phyloP scores from a whole-genome alignment of 2,329 filamentous ascomycete genomes.

The Aspergillus fructus region DNA sequence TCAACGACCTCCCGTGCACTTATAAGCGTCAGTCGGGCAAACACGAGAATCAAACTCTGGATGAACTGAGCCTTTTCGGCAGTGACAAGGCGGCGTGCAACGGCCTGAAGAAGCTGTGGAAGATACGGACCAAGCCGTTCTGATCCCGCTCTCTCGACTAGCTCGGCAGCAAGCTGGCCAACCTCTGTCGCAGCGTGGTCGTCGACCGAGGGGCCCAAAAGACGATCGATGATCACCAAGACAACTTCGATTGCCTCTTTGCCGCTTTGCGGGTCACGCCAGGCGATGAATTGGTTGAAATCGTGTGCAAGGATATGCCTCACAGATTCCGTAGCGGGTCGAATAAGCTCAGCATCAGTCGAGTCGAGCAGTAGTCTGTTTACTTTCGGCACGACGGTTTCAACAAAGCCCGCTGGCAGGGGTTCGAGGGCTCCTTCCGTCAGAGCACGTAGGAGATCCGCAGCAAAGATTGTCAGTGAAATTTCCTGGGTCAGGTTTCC shows the following conservation, averaged over 20 bases:
- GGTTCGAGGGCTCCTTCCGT: conserved; percentile 81
- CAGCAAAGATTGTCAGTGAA: conserved; percentile 79
- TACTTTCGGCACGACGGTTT: conserved; percentile 81
- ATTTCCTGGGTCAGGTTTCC: conserved; percentile 77
- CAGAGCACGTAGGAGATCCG: conserved; percentile 77
- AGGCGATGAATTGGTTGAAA: conserved; percentile 82
- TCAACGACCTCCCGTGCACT: conserved; percentile 87
- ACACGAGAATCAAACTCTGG: conserved; percentile 92
- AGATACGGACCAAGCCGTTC: conserved; percentile 89
- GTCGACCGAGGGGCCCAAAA: conserved; percentile 79
- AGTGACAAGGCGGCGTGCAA: conserved; percentile 78
- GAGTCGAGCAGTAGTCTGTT: conserved; percentile 79
- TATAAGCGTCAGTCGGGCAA: conserved; percentile 82
- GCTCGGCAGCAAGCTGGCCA: conserved; percentile 85
- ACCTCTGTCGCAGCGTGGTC: conserved; percentile 96
- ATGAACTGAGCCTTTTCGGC: conserved; percentile 88
- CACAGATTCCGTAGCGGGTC: conserved; percentile 79
- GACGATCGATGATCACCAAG: conserved; percentile 85
- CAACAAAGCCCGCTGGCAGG: conserved; percentile 81
- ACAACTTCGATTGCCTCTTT: conserved; percentile 85
- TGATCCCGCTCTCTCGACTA: conserved; percentile 92
- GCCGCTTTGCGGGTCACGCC: conserved; percentile 72
- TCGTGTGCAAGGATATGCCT: conserved; percentile 90
- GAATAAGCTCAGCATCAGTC: conserved; percentile 82
- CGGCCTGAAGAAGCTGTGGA: conserved; percentile 81